Conservation (phyloP, 805 yeast species). For the Teunomyces aglyptinius region DNA sequence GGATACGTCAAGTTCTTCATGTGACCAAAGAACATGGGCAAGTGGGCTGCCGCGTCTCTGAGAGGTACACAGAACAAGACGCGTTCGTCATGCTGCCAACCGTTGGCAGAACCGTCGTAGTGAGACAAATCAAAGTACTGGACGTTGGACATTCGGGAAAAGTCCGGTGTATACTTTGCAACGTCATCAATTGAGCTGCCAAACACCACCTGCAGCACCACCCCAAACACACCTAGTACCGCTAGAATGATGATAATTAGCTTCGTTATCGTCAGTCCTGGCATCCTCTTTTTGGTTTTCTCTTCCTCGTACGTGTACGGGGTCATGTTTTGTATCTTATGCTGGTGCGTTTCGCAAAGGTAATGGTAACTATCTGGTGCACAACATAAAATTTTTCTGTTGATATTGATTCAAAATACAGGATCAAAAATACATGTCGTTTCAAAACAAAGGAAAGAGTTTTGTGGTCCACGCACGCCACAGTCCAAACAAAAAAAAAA, state of each 20-base stretch:
- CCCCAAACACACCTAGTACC: neutral
- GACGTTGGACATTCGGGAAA: constrained; percentile 37
- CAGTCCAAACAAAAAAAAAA: neutral
- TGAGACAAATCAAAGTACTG: constrained; percentile 72
- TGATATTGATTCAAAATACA: constrained; percentile 6
- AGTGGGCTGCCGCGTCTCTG: constrained; percentile 87
- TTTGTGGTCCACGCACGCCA: neutral
- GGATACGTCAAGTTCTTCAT: constrained; percentile 81
- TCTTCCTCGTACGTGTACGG: constrained; percentile 22
- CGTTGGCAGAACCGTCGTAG: constrained; percentile 63
- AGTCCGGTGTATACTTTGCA: constrained; percentile 31
- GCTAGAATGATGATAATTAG: neutral
- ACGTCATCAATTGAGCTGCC: neutral
- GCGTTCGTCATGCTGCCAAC: constrained; percentile 79
- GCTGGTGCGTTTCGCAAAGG: neutral
- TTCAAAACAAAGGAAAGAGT: no score
- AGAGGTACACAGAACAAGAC: constrained; percentile 84
- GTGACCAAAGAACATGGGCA: constrained; percentile 86
- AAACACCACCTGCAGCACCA: constrained; percentile 1
- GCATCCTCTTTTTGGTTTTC: neutral
- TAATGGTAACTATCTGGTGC: neutral
- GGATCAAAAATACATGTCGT: constrained; percentile 36
- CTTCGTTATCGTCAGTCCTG: neutral
- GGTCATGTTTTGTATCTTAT: constrained; percentile 18
- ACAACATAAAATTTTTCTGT: constrained; percentile 2